Evolutionary conservation across 768 basidiomycete species (phyloP), one percentile per base, ranked within the genome.

Genomic region (Macrolepiota dolichaula): DNA sequence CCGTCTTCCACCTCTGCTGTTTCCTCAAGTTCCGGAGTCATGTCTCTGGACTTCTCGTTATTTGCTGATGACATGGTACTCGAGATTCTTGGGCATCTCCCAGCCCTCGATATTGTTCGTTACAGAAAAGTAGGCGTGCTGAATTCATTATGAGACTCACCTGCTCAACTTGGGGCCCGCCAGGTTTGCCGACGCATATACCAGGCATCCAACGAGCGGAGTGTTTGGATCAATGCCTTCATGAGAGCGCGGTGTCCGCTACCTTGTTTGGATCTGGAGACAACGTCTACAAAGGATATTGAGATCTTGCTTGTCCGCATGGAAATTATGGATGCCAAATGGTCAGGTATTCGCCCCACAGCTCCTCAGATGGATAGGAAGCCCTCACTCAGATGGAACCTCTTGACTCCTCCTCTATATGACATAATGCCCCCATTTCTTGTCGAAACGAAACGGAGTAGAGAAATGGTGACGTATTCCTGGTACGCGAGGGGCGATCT

Each of bases 241-340:
- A 27, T 32, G 17, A 52, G 50, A 17, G 24, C 57, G 6, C 36
- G 44, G 27, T 59, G 58, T 27, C 50, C 58, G 9, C 25, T 52
- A 32, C 58, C 58, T 40, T 12, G 7, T 17, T 9, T 51, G 6
- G 58, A 59, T 17, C 15, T 52, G 50, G n/a, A 27, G 17, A 51
- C 49, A 51, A 35, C 37, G 1, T 27, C 58, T n/a, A 32, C 38
- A 52, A 4, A 52, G 32, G 50, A 51, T 12, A 17, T 59, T n/a
- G 58, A 59, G 50, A 59, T 22, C 9, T 13, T 52, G 4, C 50
- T 59, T 35, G 49, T 59, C 7, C 49, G 19, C 38, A 52, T 32
- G 50, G 51, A 59, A 44, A 59, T 59, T 17, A 59, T 59, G 36
- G 38, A 59, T 27, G 58, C 58, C 13, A 59, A 59, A 29, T 59